Percentiles rank a stretch among this genome's conserved stretches.
Conservation (phyloP, 2,329 filamentous ascomycete genomes). For the Chrysoporthe puriensis region DNA sequence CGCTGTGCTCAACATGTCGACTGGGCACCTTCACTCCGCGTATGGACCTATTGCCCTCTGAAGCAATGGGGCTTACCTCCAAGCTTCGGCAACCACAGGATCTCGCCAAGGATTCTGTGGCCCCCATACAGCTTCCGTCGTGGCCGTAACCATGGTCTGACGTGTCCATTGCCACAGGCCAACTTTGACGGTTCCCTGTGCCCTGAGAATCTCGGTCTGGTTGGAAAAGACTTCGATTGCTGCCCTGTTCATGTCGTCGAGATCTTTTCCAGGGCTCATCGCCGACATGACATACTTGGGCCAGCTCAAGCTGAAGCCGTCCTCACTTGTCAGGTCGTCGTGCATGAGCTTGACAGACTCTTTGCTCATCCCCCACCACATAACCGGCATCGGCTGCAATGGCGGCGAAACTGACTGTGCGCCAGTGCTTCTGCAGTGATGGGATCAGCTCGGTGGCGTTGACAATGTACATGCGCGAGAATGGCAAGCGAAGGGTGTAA, state of each 20-base stretch:
- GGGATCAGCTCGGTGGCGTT: constrained; percentile 35
- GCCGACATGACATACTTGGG: constrained; percentile 10
- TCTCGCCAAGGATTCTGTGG: constrained; percentile 35
- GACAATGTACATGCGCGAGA: constrained; percentile 35
- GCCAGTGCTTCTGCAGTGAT: too few species aligned
- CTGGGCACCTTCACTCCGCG: not conserved
- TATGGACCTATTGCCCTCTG: not conserved
- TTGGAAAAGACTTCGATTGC: constrained; percentile 30
- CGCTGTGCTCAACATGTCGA: too few species aligned
- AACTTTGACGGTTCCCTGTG: constrained; percentile 3
- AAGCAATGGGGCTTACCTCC: constrained; percentile 26
- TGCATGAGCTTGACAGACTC: constrained; percentile 32
- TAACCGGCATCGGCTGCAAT: constrained; percentile 32
- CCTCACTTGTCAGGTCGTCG: constrained; percentile 15
- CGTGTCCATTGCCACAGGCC: constrained; percentile 32
- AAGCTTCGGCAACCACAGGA: constrained; percentile 31
- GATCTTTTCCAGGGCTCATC: constrained; percentile 17
- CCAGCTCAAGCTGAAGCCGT: constrained; percentile 5
- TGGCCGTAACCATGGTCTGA: constrained; percentile 31
- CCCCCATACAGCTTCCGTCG: constrained; percentile 35
- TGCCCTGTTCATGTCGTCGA: constrained; percentile 32
- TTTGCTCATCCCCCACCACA: constrained; percentile 35
- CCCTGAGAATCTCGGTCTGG: constrained; percentile 28
- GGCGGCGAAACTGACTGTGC: constrained; percentile 33
- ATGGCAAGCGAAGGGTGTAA: constrained; percentile 36